Evolutionary conservation across 371 early-diverging fungal species (phyloP), one percentile per base, ranked within the genome.

Genomic region (Umbelopsis sp.): DNA sequence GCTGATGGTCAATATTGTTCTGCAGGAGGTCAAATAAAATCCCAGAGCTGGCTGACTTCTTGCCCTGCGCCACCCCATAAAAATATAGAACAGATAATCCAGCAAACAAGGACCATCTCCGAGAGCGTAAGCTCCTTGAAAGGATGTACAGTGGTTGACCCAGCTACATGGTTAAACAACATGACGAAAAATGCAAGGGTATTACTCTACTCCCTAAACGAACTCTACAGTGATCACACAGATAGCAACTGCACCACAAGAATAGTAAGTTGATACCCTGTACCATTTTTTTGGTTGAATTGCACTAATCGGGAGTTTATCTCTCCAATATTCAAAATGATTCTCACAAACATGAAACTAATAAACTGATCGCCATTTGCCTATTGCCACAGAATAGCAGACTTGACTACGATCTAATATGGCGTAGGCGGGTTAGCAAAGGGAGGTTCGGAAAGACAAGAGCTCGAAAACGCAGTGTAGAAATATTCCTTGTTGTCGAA

Each of bases 381-480:
- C 12, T 44, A 20, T 20, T 44, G 22, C 12, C 22, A 5, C 52
- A 52, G 52, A 3, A 52, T 12, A 22, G 29, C 7, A 57, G 29
- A 14, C 57, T 1, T 14, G 57, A 57, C 10, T 57, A 57, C 35
- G 18, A 57, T 37, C 3, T 57, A 16, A 57, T 57, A 37, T 57
- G 57, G 57, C 4, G 14, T 35, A 65, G 32, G 65, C n/a, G 51
- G 14, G 11, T 51, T 3, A n/a, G 48, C 25, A 29, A 50, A 12
- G 8, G 63, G 20, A 38, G 48, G 25, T 35, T 63, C 3, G 35
- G 38, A 20, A 29, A 25, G 41, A 25, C 46, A 44, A 44, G 44
- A 48, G 4, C 12, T 37, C 68, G 68, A n/a, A 63, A 46, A 50
- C 41, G 68, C 18, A 63, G 25, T 37, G 63, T 68, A 63, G 14